Evolutionary conservation across 2,329 filamentous ascomycete species (phyloP).

Genomic region (Sordariomycetes sp.): DNA sequence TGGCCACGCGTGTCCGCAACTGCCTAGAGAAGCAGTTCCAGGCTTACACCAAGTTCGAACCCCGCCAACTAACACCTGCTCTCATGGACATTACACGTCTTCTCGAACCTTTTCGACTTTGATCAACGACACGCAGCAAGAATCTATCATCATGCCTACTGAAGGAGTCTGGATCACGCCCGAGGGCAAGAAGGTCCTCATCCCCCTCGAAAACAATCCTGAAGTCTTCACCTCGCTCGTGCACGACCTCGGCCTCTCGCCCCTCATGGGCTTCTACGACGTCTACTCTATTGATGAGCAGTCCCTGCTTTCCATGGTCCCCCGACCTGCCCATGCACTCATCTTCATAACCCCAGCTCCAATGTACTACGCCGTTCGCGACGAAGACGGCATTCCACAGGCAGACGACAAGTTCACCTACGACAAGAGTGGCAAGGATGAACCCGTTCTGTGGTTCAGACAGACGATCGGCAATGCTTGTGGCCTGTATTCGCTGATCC

Average conservation of each 20-base stretch:
- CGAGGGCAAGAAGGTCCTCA: constrained; percentile 23
- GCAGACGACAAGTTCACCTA: constrained; percentile 16
- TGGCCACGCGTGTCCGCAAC: too few species aligned
- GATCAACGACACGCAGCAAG: too few species aligned
- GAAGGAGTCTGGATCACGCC: constrained; percentile 18
- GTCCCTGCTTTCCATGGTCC: constrained; percentile 60
- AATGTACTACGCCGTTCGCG: constrained; percentile 35
- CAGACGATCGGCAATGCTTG: constrained; percentile 81
- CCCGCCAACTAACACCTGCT: too few species aligned
- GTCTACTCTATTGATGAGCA: constrained; percentile 75
- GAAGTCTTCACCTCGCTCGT: constrained; percentile 68
- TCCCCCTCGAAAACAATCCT: constrained; percentile 53
- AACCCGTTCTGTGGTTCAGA: constrained; percentile 73
- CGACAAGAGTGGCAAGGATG: constrained; percentile 25
- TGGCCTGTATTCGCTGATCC: constrained; percentile 69
- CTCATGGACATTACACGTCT: too few species aligned
- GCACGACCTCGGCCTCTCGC: constrained; percentile 61
- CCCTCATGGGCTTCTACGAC: constrained; percentile 65
- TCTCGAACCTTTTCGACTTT: too few species aligned
- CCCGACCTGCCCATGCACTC: constrained; percentile 66
- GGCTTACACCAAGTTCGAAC: too few species aligned
- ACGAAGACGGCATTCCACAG: constrained; percentile 13
- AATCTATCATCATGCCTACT: constrained; percentile 13
- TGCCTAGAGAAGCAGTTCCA: too few species aligned
- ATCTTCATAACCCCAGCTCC: constrained; percentile 66